A percentile compares a stretch with the other conserved stretches of the same genome.
Conservation (phyloP, 2,329 filamentous ascomycete genomes). For the Alternaria dauci region DNA sequence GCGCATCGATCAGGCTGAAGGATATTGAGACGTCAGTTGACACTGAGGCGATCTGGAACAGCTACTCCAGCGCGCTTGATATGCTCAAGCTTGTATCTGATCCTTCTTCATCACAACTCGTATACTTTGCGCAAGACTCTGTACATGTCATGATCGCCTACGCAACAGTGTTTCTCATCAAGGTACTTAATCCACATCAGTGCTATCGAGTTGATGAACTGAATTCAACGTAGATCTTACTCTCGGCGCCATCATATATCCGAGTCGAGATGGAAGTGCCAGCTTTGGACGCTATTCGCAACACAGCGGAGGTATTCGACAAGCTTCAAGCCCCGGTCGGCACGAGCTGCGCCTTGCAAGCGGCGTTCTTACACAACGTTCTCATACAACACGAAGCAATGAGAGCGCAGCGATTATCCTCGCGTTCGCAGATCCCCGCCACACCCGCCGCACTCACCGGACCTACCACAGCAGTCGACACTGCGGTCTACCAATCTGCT, state of each 20-base stretch:
- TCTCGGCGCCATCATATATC: not conserved
- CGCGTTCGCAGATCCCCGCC: not conserved
- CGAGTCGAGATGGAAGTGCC: not conserved
- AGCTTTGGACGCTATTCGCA: not conserved
- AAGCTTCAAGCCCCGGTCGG: not conserved
- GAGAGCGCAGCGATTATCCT: not conserved
- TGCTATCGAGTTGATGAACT: not conserved
- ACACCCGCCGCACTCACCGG: no score
- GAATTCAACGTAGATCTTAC: not conserved
- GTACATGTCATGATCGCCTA: not conserved
- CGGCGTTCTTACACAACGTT: not conserved
- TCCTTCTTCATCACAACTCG: not conserved
- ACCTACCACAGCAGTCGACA: not conserved
- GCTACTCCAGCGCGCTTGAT: not conserved
- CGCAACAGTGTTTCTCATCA: not conserved
- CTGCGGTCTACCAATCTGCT: not conserved
- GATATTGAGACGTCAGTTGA: not conserved
- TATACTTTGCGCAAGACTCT: not conserved
- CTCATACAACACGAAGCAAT: not conserved
- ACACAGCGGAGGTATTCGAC: not conserved
- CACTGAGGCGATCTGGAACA: not conserved
- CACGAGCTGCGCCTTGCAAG: not conserved
- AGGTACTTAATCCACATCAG: accelerated
- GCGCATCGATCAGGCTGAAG: not conserved
- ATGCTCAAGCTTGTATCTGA: not conserved